Conservation (phyloP, 495 filamentous ascomycete species). For the Penicillium maclennaniae region DNA sequence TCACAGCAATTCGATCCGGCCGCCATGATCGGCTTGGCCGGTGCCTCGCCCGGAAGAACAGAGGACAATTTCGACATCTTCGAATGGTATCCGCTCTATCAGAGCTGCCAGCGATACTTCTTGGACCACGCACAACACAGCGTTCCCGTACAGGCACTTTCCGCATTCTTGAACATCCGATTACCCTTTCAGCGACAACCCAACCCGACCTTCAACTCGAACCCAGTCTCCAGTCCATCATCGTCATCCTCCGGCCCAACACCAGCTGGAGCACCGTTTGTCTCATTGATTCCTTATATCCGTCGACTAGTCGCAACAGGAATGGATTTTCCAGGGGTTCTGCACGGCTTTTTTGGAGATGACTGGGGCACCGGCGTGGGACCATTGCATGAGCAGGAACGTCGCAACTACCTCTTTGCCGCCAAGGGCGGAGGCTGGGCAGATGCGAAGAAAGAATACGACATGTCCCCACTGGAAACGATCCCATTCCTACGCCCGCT, state of each 20-base stretch:
- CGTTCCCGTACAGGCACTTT: conserved; percentile 77
- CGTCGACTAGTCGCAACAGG: conserved; percentile 88
- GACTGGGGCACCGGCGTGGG: conserved; percentile 79
- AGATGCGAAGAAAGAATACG: conserved; percentile 82
- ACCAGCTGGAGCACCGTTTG: conserved; percentile 36
- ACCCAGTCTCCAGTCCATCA: conserved; percentile 19
- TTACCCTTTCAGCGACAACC: conserved; percentile 48
- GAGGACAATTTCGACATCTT: conserved; percentile 67
- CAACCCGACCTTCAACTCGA: conserved; percentile 35
- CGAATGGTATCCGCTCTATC: conserved; percentile 90
- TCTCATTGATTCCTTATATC: conserved; percentile 84
- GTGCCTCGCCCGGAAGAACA: conserved; percentile 33
- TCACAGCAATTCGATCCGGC: conserved; percentile 38
- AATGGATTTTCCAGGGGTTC: conserved; percentile 76
- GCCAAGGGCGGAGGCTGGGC: conserved; percentile 90
- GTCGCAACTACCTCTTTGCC: conserved; percentile 91
- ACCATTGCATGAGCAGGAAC: conserved; percentile 80
- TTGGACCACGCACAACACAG: conserved; percentile 87
- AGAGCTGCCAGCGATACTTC: conserved; percentile 90
- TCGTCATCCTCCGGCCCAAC: conserved; percentile 27
- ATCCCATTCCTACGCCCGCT: conserved; percentile 84
- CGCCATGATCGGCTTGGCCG: conserved; percentile 36
- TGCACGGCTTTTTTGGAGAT: conserved; percentile 94
- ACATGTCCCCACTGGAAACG: conserved; percentile 73
- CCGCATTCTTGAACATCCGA: conserved; percentile 84